Base-by-base conservation (phyloP, 2,329 filamentous ascomycete species). In the Torrubiella hemipterigena region DNA sequence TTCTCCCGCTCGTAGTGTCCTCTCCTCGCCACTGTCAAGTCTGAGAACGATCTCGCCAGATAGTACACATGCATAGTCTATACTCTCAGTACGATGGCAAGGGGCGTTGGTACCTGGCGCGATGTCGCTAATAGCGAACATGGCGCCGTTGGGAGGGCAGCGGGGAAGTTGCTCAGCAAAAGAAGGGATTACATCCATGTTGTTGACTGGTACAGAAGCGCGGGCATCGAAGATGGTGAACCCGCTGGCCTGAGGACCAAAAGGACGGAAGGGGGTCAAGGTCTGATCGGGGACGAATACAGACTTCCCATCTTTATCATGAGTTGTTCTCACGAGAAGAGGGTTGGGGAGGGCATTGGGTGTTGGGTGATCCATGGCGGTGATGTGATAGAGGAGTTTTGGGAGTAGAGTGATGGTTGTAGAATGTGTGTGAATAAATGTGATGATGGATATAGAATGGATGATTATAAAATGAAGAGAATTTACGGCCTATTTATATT, bases 21-120 rank as follows among this genome's bases (percentile, higher is more conserved):
- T 58, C 43, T 59, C 57, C 29, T 56, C 57, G 6, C 59, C 59
- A 4, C 47, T 43, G 35, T 64, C 61, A 2, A 65, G 48, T 5
- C 35, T 41, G n/a, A 61, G 38, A 4, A 56, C 54, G 6, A 63
- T 51, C 33, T 52, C 48, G 3, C 61, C 60, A 7, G 49, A 44
- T 7, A 64, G 12, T 12, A 65, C 47, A 18, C 56, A 42, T 12
- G 41, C 44, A 32, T 62, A 63, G 39, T 64, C 59, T 7, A 59
- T 38, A 29, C 48, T 61, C 20, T 48, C 30, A 2, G 59, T 63
- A 10, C 59, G 56, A 37, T 63, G 60, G 51, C 62, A 56, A 2
- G 58, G 58, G 7, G 44, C 47, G 28, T 35, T 42, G 11, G 32
- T 42, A 0, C 38, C 41, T 4, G 52, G 49, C 13, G 46, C 43